Base-by-base conservation (phyloP, 2,329 filamentous ascomycete genomes). In the Xylariales sp. region DNA sequence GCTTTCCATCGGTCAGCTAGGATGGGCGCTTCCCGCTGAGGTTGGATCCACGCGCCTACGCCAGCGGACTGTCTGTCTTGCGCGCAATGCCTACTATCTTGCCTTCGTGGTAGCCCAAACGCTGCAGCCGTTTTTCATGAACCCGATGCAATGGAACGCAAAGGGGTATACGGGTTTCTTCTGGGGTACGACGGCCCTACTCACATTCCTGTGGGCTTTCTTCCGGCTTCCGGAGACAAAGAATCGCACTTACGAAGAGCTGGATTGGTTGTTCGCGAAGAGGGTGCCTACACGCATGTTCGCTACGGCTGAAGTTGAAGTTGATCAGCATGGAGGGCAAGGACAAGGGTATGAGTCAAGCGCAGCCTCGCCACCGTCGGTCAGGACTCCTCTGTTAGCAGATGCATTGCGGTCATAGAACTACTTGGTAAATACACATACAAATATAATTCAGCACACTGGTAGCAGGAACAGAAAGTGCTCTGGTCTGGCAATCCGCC, bases 181-280 rank as follows among this genome's bases (percentile, higher is more conserved):
- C 48, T 70, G 66, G 63, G 62, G 57, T 1, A 58, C 55, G 5
- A 63, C 70, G 15, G 67, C 69, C 43, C 57, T 70, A 15, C 42
- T 66, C 5, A 60, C 69, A 16, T 63, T 74, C 4, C 50, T 67
- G 1, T 80, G 76, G 64, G 64, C 69, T 1, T 75, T 61, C 48
- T 74, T 73, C 51, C 70, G 68, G 15, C 55, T 76, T 6, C 73
- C 72, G 4, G 76, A 79, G 55, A 69, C 72, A 1, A 70, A 69
- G 31, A 69, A 64, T 3, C 63, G 71, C 16, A 72, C 70, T 0
- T 70, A 74, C 33, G 71, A 73, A 48, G 73, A 78, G 55, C 61
- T 79, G 1, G 74, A 78, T 40, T 60, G 70, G 9, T 51, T 80
- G 31, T 79, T 79, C 52, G 63, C 68, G 31, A 57, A 57, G n/a